Conservation (phyloP, 2,329 filamentous ascomycete genomes). For the Fusarium concolor region DNA sequence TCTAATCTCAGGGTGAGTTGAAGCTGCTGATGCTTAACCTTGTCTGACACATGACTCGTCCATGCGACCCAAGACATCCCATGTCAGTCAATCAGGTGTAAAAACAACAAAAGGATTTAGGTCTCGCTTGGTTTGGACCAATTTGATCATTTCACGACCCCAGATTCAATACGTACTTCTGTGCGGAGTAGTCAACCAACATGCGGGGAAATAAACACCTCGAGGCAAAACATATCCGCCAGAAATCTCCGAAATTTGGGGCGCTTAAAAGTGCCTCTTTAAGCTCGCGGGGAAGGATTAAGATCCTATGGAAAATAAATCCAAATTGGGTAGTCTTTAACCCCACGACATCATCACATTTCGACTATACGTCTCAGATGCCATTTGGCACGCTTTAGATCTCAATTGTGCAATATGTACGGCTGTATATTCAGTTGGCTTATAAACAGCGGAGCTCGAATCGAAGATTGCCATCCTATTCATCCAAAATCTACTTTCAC, state of each 20-base stretch:
- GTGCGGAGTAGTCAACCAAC: not conserved
- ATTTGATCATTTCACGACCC: not conserved
- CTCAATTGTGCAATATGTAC: conserved; percentile 16
- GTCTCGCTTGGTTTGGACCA: not conserved
- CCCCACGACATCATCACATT: not conserved
- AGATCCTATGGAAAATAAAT: conserved; percentile 1
- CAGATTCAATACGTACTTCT: not conserved
- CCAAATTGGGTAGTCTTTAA: not conserved
- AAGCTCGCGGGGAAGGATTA: not conserved
- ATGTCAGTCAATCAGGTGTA: not conserved
- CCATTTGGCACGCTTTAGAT: not conserved
- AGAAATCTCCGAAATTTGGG: not conserved
- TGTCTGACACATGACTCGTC: not conserved
- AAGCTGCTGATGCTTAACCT: too few species aligned
- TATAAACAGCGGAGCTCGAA: conserved; percentile 5
- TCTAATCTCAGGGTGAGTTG: not conserved
- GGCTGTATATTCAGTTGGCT: conserved; percentile 13
- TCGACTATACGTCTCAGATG: not conserved
- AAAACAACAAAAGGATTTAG: not conserved
- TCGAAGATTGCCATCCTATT: not conserved
- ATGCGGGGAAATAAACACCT: not conserved
- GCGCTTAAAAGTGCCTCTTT: conserved; percentile 16
- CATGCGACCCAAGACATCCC: not conserved
- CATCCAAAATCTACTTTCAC: not conserved
- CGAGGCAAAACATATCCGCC: not conserved